phyloP scores from a whole-genome alignment of 2,329 filamentous ascomycete genomes.

The Aspergillus sp. region DNA sequence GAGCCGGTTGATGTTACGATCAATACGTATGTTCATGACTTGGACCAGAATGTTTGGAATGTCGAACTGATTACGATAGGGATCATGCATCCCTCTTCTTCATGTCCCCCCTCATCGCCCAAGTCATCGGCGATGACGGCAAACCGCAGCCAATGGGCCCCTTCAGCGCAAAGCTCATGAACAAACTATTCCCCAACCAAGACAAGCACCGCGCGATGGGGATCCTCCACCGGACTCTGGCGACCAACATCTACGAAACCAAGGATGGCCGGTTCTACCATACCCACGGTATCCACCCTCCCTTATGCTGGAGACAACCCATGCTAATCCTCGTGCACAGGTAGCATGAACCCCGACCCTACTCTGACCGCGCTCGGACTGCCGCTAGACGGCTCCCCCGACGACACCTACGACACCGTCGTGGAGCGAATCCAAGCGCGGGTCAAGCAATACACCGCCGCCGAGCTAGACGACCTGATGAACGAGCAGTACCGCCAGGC shows the following conservation, averaged over 20 bases:
- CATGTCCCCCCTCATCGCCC: slow-evolving; percentile 2
- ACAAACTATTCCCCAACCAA: background rate
- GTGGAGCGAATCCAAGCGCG: background rate
- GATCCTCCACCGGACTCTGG: background rate
- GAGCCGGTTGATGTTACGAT: slow-evolving; percentile 3
- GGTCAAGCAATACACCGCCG: background rate
- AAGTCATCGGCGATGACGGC: background rate
- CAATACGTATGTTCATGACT: slow-evolving; percentile 7
- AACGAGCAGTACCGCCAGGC: slow-evolving; percentile 9
- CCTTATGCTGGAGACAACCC: background rate
- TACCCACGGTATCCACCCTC: slow-evolving; percentile 5
- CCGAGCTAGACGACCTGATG: slow-evolving; percentile 5
- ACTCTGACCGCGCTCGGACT: slow-evolving; percentile 8
- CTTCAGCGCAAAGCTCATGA: background rate
- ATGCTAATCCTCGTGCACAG: background rate
- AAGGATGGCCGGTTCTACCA: slow-evolving; percentile 16
- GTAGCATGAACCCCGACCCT: slow-evolving; percentile 8
- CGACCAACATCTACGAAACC: slow-evolving; percentile 15
- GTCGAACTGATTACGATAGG: background rate
- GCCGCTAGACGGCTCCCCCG: background rate
- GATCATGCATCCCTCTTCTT: slow-evolving; percentile 10
- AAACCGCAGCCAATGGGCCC: background rate
- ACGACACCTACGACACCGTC: background rate
- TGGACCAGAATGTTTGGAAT: background rate
- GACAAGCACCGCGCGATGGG: background rate